Base-by-base conservation (phyloP, 2,329 filamentous ascomycete species). In the Microsporum audouinii region DNA sequence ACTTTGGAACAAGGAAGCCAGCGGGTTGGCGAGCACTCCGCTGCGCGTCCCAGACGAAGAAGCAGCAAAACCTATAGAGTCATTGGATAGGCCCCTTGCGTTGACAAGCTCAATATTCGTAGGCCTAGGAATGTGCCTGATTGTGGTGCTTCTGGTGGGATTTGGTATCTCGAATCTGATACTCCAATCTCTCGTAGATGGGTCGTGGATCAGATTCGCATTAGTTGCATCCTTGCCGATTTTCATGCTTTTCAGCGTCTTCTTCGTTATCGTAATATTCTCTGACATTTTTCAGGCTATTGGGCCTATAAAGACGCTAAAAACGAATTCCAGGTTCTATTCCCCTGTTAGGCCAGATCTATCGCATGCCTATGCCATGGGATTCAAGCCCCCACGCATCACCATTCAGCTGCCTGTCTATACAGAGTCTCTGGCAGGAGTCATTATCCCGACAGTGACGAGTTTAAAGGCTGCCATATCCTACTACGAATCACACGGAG, bases 371-470 rank as follows among this genome's bases (percentile, higher is more conserved):
- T 65, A 65, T 51, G 59, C 65, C 39, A 29, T 64, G 2, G 65
- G 65, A 38, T 66, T 66, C 57, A 63, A 58, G 34, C 62, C 62
- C 12, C 38, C 80, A 78, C 66, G 75, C 14, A 64, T 82, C 63
- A 92, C 88, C 2, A 88, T 95, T 47, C 89, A 95, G 70, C 91
- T 88, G 71, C 89, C 89, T 3, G 88, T 95, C 0, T 95, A 94
- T 77, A 94, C 92, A 72, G 89, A 95, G 72, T 88, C 89, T 65
- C 79, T 95, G 2, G 76, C 77, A 39, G 83, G 79, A 63, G 89
- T 95, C 68, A 83, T 84, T 64, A 75, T 76, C 53, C 82, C 82
- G 0, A 84, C 82, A 0, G 77, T 84, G 49, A 75, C 78, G 23
- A 83, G 80, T 2, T 70, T 84, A 38, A 82, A 82, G 68, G 77